Percentiles rank a stretch among this genome's conserved stretches.
Evolutionary conservation across 1,284 basidiomycete genomes (phyloP).

Genomic region (Puccinia triticina): DNA sequence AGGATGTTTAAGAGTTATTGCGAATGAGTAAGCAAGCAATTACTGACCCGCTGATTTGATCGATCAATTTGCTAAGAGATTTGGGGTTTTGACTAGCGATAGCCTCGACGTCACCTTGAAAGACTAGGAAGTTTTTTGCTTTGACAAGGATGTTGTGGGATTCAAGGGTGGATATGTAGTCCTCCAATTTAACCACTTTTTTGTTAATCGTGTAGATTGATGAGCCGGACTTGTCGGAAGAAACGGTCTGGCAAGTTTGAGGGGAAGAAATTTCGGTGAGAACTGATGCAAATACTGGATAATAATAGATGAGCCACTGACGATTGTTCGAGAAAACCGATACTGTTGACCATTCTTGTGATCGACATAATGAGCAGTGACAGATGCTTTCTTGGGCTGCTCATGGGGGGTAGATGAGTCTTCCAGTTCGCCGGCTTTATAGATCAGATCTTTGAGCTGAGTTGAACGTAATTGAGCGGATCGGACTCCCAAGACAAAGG

Average conservation of each 20-base stretch:
- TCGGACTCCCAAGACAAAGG: constrained; percentile 95
- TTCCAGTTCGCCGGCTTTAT: constrained; percentile 68
- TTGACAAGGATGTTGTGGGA: constrained; percentile 95
- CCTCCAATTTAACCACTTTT: constrained; percentile 75
- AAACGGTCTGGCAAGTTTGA: constrained; percentile 59
- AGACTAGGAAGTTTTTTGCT: constrained; percentile 99
- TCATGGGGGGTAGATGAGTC: constrained; percentile 8
- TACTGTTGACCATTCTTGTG: constrained; percentile 57
- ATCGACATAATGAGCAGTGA: constrained; percentile 59
- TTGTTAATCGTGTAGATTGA: constrained; percentile 86
- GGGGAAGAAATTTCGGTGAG: background rate
- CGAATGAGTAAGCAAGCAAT: background rate
- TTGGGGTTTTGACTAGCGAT: constrained; percentile 92
- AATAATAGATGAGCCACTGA: constrained; percentile 19
- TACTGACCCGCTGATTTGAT: constrained; percentile 81
- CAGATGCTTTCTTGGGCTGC: constrained; percentile 57
- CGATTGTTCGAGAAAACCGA: constrained; percentile 57
- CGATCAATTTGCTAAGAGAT: constrained; percentile 85
- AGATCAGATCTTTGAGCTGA: constrained; percentile 91
- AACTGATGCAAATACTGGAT: background rate
- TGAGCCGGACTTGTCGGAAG: constrained; percentile 79
- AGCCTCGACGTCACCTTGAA: constrained; percentile 97
- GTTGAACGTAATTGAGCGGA: constrained; percentile 88
- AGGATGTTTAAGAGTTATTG: background rate
- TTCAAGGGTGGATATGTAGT: constrained; percentile 81